Evolutionary conservation across 768 basidiomycete genomes (phyloP).

Genomic region (Sarcodon aspratus): DNA sequence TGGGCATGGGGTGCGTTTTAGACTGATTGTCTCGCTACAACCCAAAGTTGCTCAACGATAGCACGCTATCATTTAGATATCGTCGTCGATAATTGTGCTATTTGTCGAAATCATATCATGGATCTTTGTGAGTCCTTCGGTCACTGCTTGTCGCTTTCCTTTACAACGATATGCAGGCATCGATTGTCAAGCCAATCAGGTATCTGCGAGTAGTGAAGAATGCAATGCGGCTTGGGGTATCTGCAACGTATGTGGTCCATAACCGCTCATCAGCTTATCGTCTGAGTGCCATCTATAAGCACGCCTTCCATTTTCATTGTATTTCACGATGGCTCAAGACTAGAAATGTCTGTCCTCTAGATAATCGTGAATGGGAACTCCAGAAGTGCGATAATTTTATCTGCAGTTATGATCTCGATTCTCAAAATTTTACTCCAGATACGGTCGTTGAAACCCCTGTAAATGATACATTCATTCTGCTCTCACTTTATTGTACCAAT

Average conservation of each 20-base stretch:
- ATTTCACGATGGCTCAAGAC: slow-evolving; percentile 99
- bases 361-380: slow-evolving; percentile 95
- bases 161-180: slow-evolving; percentile 52
- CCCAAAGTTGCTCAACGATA: slow-evolving; percentile 1
- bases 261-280: neutral
- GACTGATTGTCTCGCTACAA: neutral
- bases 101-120: slow-evolving; percentile 99
- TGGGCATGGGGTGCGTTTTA: slow-evolving; percentile 89
- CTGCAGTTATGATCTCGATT: neutral
- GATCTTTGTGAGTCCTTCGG: slow-evolving; percentile 74
- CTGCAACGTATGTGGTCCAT: slow-evolving; percentile 67
- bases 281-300: slow-evolving; percentile 32
- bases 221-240: slow-evolving; percentile 99
- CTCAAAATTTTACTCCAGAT: slow-evolving; percentile 16
- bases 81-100: slow-evolving; percentile 98
- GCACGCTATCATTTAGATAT: slow-evolving; percentile 54
- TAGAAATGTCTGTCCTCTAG: slow-evolving; percentile 86
- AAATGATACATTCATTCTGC: no score
- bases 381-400: slow-evolving; percentile 63
- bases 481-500: neutral
- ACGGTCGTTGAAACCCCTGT: slow-evolving; percentile 23
- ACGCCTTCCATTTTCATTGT: slow-evolving; percentile 99
- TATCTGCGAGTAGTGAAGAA: slow-evolving; percentile 92
- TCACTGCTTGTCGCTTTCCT: slow-evolving; percentile 2
- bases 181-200: slow-evolving; percentile 98